Evolutionary conservation across 768 basidiomycete genomes (phyloP), one percentile per base, ranked within the genome.

Genomic region (Chalciporus pseudorubinellus): DNA sequence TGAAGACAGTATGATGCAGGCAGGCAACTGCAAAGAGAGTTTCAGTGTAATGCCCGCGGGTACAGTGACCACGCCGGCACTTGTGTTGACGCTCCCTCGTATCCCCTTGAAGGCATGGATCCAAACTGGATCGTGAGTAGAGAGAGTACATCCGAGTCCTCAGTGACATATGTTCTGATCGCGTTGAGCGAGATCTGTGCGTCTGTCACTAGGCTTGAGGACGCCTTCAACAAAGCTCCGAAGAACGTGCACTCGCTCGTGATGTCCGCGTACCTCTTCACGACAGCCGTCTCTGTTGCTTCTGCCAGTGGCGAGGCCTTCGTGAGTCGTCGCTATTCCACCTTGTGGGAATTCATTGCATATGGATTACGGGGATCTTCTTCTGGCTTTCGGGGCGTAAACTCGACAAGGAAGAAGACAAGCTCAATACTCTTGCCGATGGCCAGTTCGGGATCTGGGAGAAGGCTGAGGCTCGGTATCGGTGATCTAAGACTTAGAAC

Each of bases 181-280:
- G 85, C 84, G 2, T 74, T 84, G 51, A 69, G 64, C 62, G 89
- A 92, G 71, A 91, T 92, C 64, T 76, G 89, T 43, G 87, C 87
- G 1, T 84, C 84, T 4, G 88, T 92, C 70, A 91, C 89, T 0
- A 85, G 87, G 8, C 78, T 92, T 51, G 89, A 92, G 66, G 92
- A 92, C n/a, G n/a, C 89, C n/a, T n/a, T n/a, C n/a, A n/a, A n/a
- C n/a, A n/a, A n/a, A n/a, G n/a, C 90, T n/a, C 92, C 92, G 13
- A 83, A 75, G 68, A 88, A 88, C 70, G 93, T 93, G 92, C 81
- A 83, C 22, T 90, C 88, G 40, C 80, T 93, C 51, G 89, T 94
- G 50, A 89, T 90, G 87, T 73, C 81, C 28, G 52, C 83, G 26
- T 85, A 80, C 71, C 66, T 86, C 33, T 81, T 84, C 66, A 83